These are phyloP conservation scores for Pseudohyphozyma bogoriensis DNA, from an alignment of 768 basidiomycete species.

Conservation along the genomic window DNA sequence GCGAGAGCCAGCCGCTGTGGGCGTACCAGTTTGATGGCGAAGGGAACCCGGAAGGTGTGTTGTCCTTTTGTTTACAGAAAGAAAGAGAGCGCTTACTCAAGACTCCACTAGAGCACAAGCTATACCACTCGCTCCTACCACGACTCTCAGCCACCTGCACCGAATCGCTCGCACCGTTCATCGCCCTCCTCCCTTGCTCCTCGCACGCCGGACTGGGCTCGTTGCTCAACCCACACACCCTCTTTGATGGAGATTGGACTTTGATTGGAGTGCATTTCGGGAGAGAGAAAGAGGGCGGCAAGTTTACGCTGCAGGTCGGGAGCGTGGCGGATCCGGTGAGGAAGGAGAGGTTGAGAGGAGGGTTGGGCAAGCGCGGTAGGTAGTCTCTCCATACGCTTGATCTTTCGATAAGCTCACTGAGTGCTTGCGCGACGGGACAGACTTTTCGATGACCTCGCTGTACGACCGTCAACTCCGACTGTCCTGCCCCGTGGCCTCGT, in stretches of 20 bases:
- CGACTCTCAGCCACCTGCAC: constrained; percentile 75
- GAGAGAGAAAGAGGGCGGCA: constrained; percentile 40
- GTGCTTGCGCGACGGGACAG: constrained; percentile 38
- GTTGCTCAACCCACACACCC: constrained; percentile 69
- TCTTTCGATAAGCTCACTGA: constrained; percentile 50
- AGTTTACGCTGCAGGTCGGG: constrained; percentile 60
- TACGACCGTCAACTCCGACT: constrained; percentile 58
- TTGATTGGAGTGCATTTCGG: constrained; percentile 59
- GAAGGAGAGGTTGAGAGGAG: constrained; percentile 25
- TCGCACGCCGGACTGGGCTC: constrained; percentile 70
- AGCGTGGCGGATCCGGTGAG: constrained; percentile 65
- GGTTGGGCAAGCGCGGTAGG: constrained; percentile 25
- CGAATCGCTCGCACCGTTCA: constrained; percentile 90
- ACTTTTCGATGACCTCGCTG: constrained; percentile 44
- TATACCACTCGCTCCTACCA: constrained; percentile 59
- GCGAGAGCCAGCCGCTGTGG: constrained; percentile 17
- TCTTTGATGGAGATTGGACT: constrained; percentile 89
- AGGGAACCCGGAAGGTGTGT: constrained; percentile 24
- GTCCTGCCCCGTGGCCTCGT: constrained; percentile 56
- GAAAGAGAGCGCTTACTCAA: not conserved
- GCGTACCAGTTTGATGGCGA: constrained; percentile 9
- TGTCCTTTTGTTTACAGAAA: not conserved
- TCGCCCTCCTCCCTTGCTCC: constrained; percentile 90
- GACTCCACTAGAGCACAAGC: constrained; percentile 1
- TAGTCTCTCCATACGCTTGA: not conserved